A percentile compares a stretch with the other conserved stretches of the same genome.
Evolutionary conservation across 805 yeast species (phyloP).

Genomic region (Candida michaelii): DNA sequence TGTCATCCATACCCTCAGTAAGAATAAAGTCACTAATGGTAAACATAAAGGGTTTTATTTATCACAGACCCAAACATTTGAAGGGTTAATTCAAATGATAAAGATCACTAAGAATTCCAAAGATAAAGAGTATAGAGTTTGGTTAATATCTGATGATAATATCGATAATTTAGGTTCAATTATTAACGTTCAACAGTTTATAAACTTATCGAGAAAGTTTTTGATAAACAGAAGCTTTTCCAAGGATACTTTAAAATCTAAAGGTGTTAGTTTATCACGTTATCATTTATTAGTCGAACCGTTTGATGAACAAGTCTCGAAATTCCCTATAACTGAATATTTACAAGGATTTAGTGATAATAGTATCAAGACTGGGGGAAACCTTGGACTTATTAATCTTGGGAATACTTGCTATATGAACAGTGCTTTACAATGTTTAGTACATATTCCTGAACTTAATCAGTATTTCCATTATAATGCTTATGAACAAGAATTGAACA

Average conservation of each 20-base stretch:
- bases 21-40: constrained; percentile 13
- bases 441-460: constrained; percentile 81
- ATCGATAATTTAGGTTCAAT: constrained; percentile 22
- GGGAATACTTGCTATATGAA: constrained; percentile 96
- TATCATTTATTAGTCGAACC: constrained; percentile 21
- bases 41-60: constrained; percentile 18
- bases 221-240: constrained; percentile 26
- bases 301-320: constrained; percentile 16
- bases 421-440: constrained; percentile 86
- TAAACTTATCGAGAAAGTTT: constrained; percentile 27
- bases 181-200: constrained; percentile 26
- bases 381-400: constrained; percentile 62
- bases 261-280: constrained; percentile 25
- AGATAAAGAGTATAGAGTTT: constrained; percentile 27
- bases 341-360: constrained; percentile 15
- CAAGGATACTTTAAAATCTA: constrained; percentile 25
- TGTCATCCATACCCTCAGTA: constrained; percentile 32
- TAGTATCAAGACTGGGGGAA: constrained; percentile 45
- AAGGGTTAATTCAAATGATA: constrained; percentile 30
- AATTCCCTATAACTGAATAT: constrained; percentile 26
- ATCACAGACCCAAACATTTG: constrained; percentile 36
- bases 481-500: constrained; percentile 66
- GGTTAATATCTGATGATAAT: constrained; percentile 34
- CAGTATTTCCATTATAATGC: constrained; percentile 67
- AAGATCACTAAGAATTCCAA: constrained; percentile 20